These are phyloP conservation scores for Xylaria palmicola DNA, from an alignment of 495 filamentous ascomycete genomes.

Conservation along the genomic window DNA sequence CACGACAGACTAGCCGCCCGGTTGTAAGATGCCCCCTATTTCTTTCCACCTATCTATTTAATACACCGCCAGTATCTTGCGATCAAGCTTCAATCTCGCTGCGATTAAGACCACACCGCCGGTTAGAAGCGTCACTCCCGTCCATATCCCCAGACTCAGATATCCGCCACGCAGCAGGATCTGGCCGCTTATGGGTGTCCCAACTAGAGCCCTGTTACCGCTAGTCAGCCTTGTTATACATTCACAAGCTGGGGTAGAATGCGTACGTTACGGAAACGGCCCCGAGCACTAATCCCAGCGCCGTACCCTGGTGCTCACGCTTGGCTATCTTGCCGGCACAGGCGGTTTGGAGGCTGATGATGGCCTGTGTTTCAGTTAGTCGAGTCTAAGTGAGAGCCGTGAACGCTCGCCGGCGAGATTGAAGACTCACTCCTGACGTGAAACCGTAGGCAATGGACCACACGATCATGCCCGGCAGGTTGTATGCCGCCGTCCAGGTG, in stretches of 20 bases:
- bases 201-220: slow-evolving; percentile 33
- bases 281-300: slow-evolving; percentile 45
- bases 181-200: slow-evolving; percentile 46
- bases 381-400: background rate
- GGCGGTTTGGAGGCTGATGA: slow-evolving; percentile 22
- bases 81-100: no score
- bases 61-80: background rate
- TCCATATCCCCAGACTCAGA: slow-evolving; percentile 26
- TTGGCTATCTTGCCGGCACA: slow-evolving; percentile 23
- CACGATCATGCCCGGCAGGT: slow-evolving; percentile 36
- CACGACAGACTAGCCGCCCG: no score
- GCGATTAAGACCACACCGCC: slow-evolving; percentile 15
- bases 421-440: slow-evolving; percentile 23
- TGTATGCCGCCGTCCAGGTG: slow-evolving; percentile 37
- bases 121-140: slow-evolving; percentile 20
- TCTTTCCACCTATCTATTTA: background rate
- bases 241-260: background rate
- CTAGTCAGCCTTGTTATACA: background rate
- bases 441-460: slow-evolving; percentile 34
- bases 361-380: slow-evolving; percentile 15
- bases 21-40: no score
- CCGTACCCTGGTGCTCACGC: slow-evolving; percentile 39
- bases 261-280: slow-evolving; percentile 31
- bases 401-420: background rate
- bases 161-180: slow-evolving; percentile 37